These are phyloP conservation scores for Cryphonectria japonica DNA, from an alignment of 2,329 filamentous ascomycete species.

Conservation along the genomic window DNA sequence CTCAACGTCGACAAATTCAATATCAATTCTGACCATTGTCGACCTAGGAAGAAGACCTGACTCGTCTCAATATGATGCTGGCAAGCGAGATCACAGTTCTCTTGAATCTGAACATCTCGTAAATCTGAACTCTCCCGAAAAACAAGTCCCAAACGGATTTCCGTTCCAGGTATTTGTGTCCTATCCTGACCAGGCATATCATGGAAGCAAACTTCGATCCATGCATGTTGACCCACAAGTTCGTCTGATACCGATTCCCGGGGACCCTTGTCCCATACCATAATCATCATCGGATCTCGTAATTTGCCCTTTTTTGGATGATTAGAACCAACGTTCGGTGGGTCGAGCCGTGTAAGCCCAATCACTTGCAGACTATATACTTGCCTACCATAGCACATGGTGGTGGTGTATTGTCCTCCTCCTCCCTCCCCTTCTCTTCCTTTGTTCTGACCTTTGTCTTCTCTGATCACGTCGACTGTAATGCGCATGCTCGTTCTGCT, in stretches of 20 bases:
- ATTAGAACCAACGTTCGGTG: background rate
- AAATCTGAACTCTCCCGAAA: background rate
- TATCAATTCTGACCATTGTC: too few relatives aligned
- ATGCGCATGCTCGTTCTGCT: too few relatives aligned
- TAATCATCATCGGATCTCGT: background rate
- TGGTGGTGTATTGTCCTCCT: too few relatives aligned
- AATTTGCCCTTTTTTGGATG: background rate
- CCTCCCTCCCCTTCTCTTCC: too few relatives aligned
- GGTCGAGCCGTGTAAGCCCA: background rate
- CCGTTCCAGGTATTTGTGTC: background rate
- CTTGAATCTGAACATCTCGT: background rate
- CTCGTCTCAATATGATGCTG: too few relatives aligned
- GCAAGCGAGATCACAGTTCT: background rate
- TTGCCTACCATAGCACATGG: too few relatives aligned
- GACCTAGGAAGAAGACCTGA: too few relatives aligned
- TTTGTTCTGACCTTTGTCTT: too few relatives aligned
- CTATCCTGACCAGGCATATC: background rate
- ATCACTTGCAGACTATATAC: background rate
- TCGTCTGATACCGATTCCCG: slow-evolving; percentile 9
- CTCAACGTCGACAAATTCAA: background rate
- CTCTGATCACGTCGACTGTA: too few relatives aligned
- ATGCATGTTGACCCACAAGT: background rate
- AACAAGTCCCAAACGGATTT: background rate
- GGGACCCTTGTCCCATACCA: background rate
- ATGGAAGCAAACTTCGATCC: background rate